phyloP scores from a whole-genome alignment of 768 basidiomycete species.

The Tylopilus vinaceipallidus region DNA sequence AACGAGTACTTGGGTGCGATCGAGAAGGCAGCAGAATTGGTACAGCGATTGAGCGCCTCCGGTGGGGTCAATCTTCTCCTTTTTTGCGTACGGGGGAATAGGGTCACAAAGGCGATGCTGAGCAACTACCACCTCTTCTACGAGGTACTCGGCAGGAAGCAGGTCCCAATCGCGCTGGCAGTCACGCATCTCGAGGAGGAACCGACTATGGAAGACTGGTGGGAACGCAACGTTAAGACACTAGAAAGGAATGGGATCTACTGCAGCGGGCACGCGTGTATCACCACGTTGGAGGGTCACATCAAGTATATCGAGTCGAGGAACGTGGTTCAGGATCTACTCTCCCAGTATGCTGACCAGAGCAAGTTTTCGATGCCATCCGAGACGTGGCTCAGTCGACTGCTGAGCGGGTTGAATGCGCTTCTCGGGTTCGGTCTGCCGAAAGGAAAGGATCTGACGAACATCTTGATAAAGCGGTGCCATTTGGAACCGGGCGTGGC shows the following conservation, averaged over 20 bases:
- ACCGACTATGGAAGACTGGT: constrained; percentile 30
- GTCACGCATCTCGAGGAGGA: constrained; percentile 40
- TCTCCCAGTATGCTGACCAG: constrained; percentile 20
- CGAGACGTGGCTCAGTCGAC: constrained; percentile 19
- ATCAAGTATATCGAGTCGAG: constrained; percentile 19
- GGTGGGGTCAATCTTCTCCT: constrained; percentile 31
- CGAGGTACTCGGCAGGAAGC: constrained; percentile 37
- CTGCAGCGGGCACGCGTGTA: constrained; percentile 25
- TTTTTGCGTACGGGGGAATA: constrained; percentile 32
- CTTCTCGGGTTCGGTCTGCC: constrained; percentile 16
- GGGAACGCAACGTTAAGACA: constrained; percentile 21
- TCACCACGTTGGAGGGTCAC: constrained; percentile 24
- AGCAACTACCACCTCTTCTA: constrained; percentile 36
- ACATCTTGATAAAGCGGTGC: constrained; percentile 25
- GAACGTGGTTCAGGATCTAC: constrained; percentile 14
- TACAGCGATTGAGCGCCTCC: constrained; percentile 23
- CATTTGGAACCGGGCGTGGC: constrained; percentile 23
- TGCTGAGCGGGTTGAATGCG: constrained; percentile 18
- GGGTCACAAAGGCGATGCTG: constrained; percentile 25
- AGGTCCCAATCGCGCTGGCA: constrained; percentile 38
- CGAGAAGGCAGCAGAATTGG: constrained; percentile 28
- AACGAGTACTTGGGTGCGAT: constrained; percentile 25
- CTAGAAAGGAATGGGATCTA: constrained; percentile 18
- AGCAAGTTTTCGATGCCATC: constrained; percentile 22
- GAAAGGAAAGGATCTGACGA: constrained; percentile 15